phyloP scores from a whole-genome alignment of 1,284 basidiomycete species.

The Thecaphora thlaspeos region DNA sequence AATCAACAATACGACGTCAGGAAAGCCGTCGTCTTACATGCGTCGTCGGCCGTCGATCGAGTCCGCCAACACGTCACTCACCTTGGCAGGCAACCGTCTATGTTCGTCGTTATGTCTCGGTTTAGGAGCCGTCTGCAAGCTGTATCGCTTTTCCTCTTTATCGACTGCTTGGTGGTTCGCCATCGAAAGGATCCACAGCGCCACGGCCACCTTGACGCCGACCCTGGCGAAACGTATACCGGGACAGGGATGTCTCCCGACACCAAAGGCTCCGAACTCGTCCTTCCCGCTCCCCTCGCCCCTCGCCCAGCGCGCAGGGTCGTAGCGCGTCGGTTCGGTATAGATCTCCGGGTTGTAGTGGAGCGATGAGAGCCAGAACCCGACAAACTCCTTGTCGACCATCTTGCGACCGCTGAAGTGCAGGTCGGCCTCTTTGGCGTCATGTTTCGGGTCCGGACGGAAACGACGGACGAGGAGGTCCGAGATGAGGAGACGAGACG shows the following conservation, averaged over 20 bases:
- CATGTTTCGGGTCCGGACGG: constrained; percentile 16
- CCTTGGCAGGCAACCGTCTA: too few species aligned
- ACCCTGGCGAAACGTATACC: constrained; percentile 38
- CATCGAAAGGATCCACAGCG: too few species aligned
- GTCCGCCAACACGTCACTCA: too few species aligned
- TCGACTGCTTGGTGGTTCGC: too few species aligned
- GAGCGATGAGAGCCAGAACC: constrained; percentile 30
- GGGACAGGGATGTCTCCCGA: constrained; percentile 31
- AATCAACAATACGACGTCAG: too few species aligned
- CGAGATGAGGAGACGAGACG: constrained; percentile 27
- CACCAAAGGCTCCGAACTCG: constrained; percentile 38
- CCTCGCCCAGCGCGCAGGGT: constrained; percentile 24
- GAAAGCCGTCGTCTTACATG: too few species aligned
- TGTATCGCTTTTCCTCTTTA: too few species aligned
- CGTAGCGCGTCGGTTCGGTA: constrained; percentile 22
- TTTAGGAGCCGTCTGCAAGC: too few species aligned
- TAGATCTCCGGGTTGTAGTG: constrained; percentile 34
- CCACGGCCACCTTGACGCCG: background rate
- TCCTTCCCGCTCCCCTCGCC: constrained; percentile 25
- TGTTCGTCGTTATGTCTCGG: too few species aligned
- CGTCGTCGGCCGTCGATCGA: too few species aligned
- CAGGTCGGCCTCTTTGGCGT: constrained; percentile 7
- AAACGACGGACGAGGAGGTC: constrained; percentile 13
- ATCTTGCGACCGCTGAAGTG: constrained; percentile 11
- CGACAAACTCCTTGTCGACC: constrained; percentile 22